These are phyloP conservation scores for Syzygium grande DNA, from an alignment of 345 rosid genomes.

Conservation along the genomic window DNA sequence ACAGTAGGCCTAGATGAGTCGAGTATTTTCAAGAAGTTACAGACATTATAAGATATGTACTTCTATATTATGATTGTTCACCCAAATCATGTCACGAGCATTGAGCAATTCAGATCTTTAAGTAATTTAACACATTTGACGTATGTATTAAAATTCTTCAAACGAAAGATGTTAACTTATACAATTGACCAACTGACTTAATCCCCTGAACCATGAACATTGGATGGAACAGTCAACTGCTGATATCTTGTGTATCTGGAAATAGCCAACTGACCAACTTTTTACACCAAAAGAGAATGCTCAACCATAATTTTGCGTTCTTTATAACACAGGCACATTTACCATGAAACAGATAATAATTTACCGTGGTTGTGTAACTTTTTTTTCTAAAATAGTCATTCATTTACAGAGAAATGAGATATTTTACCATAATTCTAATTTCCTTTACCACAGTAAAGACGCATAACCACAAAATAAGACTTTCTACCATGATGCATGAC, in stretches of 20 bases:
- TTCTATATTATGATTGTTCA: not conserved
- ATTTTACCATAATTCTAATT: not conserved
- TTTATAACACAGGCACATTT: not conserved
- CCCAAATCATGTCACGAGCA: not conserved
- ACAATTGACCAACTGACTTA: not conserved
- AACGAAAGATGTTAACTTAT: not conserved
- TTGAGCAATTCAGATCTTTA: not conserved
- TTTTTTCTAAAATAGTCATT: not conserved
- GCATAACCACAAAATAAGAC: not conserved
- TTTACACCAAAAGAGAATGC: not conserved
- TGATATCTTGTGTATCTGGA: not conserved
- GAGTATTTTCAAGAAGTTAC: not conserved
- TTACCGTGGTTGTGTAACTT: not conserved
- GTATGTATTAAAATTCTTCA: not conserved
- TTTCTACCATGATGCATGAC: not conserved
- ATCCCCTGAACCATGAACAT: not conserved
- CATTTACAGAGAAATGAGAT: not conserved
- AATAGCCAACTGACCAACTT: not conserved
- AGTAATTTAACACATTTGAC: not conserved
- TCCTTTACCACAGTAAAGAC: not conserved
- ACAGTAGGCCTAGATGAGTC: not conserved
- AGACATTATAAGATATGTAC: not conserved
- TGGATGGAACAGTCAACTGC: not conserved
- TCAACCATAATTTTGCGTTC: not conserved
- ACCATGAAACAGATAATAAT: not conserved